Base-by-base conservation (phyloP, 257 asterid genomes). In the Capsicum baccatum region DNA sequence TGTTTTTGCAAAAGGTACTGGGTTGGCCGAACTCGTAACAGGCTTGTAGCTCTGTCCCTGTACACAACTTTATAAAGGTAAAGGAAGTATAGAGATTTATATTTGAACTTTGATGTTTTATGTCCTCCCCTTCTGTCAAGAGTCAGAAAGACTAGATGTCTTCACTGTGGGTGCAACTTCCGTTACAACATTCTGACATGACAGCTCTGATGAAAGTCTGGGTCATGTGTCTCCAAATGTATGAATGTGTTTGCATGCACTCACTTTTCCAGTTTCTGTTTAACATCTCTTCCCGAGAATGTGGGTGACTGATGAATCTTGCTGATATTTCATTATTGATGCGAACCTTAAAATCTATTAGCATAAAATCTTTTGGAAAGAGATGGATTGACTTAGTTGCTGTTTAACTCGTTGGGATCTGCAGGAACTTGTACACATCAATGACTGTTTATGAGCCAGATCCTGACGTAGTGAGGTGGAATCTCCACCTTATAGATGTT, bases 391-490 rank as follows among this genome's bases (percentile, higher is more conserved):
- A 71, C 79, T 85, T 60, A 62, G 83, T 76, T n/a, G 57, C 82
- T 76, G 42, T 8, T 16, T 33, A 52, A 78, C 54, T 26, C 26
- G 44, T 52, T 85, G 55, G 78, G 85, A 66, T 78, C 82, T 48
- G 35, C 79, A 55, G 80, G 82, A 69, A 84, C 54, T n/a, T 57
- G 58, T 66, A 70, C 60, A 48, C 76, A 71, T 76, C 80, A 85
- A 90, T 92, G 93, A 80, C 84, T 54, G 87, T 89, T 85, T 89
- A 66, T 86, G 92, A 95, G 85, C 88, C 59, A 79, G 98, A 95
- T 88, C 97, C 98, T 16, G 98, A 94, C 82, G 94, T 94, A 26
- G 92, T 90, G 83, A 87, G 98, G 50, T 95, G 99, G 99, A 94
- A 94, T 60, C 97, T 95, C 47, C 97, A 95, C 88, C 97, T 87